phyloP scores from a whole-genome alignment of 148 eudicot genomes.

The Amaranthus palmeri region DNA sequence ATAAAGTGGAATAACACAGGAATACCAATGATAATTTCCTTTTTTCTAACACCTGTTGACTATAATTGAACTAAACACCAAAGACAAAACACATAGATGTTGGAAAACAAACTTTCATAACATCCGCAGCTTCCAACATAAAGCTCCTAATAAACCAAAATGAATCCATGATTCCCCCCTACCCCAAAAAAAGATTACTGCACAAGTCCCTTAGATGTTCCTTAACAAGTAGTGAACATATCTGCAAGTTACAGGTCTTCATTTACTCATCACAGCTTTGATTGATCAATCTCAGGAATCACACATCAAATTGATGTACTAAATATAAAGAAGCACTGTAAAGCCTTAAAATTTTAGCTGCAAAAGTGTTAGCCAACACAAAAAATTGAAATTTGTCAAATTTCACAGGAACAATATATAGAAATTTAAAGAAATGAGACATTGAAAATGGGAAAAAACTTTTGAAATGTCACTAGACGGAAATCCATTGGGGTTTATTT shows the following conservation, averaged over 20 bases:
- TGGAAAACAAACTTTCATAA: no score
- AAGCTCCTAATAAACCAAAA: no score
- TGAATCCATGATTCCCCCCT: no score
- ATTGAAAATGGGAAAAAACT: background rate
- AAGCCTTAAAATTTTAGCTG: background rate
- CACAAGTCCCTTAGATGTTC: background rate
- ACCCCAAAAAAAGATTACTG: no score
- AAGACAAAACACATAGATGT: no score
- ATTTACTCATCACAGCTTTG: background rate
- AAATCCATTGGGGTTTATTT: background rate
- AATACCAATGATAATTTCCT: no score
- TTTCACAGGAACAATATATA: background rate
- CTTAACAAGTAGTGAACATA: background rate
- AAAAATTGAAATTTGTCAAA: background rate
- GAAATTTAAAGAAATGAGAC: conserved; percentile 6
- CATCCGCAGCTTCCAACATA: no score
- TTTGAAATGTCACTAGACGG: background rate
- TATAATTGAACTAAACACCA: no score
- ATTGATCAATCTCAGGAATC: background rate
- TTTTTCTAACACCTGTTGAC: no score
- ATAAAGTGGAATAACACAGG: no score
- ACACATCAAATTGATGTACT: background rate
- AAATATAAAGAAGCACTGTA: background rate
- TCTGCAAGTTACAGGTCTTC: background rate
- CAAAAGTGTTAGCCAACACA: conserved; percentile 1